Evolutionary conservation across 108 stramenopile genomes (phyloP).

Genomic region (Cylindrotheca closterium): DNA sequence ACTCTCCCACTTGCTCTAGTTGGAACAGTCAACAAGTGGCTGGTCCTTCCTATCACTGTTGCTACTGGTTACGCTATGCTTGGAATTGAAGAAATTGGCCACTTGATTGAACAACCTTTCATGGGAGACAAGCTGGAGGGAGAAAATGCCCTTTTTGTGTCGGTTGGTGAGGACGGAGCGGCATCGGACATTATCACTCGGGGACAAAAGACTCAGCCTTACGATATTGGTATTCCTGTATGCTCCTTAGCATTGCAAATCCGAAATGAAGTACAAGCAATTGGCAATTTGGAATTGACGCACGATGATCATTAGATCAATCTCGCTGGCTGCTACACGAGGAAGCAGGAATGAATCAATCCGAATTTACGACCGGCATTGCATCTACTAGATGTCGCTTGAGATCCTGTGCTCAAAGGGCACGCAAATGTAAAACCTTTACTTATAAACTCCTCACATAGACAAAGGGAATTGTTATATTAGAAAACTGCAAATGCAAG

Average conservation of each 20-base stretch:
- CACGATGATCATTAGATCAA: no score
- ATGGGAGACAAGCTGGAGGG: constrained; percentile 23
- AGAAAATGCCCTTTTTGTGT: constrained; percentile 19
- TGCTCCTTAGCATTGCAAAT: constrained; percentile 38
- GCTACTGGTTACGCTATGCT: constrained; percentile 53
- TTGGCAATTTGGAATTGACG: no score
- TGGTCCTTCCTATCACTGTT: constrained; percentile 42
- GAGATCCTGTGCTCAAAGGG: no score
- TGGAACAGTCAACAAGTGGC: constrained; percentile 37
- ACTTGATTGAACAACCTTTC: constrained; percentile 73
- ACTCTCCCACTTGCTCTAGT: constrained; percentile 64
- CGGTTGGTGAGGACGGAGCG: constrained; percentile 28
- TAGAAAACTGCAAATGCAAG: no score
- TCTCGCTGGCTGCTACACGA: no score
- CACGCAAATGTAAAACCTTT: no score
- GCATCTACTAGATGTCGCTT: no score
- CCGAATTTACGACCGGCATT: no score
- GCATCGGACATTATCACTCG: constrained; percentile 16
- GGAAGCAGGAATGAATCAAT: no score
- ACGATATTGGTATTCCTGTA: constrained; percentile 47
- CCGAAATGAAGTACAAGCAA: constrained; percentile 30
- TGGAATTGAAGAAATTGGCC: constrained; percentile 71
- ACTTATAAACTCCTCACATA: no score
- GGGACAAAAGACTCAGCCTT: constrained; percentile 29
- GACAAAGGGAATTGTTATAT: no score